Base-by-base conservation (phyloP, 495 filamentous ascomycete genomes). In the Aspergillus carlsbadensis region DNA sequence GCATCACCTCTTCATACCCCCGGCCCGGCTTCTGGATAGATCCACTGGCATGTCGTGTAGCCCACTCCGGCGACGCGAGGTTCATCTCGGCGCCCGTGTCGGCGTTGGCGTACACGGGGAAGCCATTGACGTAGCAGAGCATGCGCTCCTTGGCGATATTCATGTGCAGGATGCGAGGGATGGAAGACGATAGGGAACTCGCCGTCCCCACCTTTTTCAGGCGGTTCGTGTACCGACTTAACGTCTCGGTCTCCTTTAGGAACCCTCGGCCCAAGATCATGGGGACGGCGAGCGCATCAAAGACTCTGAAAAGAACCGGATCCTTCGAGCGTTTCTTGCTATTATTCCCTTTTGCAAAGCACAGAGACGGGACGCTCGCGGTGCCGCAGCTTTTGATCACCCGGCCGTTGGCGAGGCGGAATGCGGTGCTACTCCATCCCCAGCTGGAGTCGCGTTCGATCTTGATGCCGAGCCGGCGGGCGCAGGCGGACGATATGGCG, bases 21-120 rank as follows among this genome's bases (percentile, higher is more conserved):
- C 10, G n/a, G n/a, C 18, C 26, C 7, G 45, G 45, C 5, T 29
- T 18, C 35, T 20, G 5, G 10, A 49, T 49, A 26, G 6, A 10
- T 10, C 31, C 10, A 6, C 10, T 6, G 8, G 4, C 26, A 35
- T 35, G 10, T 11, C 15, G 31, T 34, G 26, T 26, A 1, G 45
- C 45, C 45, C 26, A 49, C n/a, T 15, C 3, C 5, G 45, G 45
- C n/a, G 45, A 49, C 5, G 45, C 45, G 15, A 49, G 45, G 11
- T 49, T 49, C 45, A 49, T 49, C 15, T 49, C 45, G n/a, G 45
- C 45, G 24, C 45, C 45, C 8, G 45, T 49, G 45, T 49, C 45
- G 6, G 45, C 45, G 29, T 49, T 49, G 5, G 45, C 45, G 31
- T 49, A 49, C 10, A 49, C 45, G 13, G 45, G 45, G 15, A 49